Percentiles rank a stretch among this genome's conserved stretches.
These are phyloP conservation scores for Cyberlindnera mississippiensis DNA, from an alignment of 805 yeast genomes.

Conservation along the genomic window DNA sequence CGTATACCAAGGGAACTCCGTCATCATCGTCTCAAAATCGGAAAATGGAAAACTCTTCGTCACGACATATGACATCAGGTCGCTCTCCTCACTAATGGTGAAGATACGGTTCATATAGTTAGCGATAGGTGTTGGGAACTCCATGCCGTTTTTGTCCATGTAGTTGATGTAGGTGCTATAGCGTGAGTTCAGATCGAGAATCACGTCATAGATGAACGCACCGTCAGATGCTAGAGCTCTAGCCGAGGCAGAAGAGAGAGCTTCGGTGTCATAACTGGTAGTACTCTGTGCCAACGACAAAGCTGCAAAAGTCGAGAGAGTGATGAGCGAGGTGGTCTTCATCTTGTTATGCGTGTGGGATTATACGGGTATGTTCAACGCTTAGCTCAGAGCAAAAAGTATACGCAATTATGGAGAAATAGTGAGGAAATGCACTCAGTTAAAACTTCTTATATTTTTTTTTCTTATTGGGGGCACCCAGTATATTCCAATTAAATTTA, in stretches of 20 bases:
- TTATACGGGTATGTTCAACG: too few species aligned
- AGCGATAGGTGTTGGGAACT: conserved; percentile 32
- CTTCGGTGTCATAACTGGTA: conserved; percentile 10
- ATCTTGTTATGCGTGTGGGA: too few species aligned
- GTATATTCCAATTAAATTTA: too few species aligned
- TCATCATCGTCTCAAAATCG: conserved; percentile 34
- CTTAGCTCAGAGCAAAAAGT: too few species aligned
- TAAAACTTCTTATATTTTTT: conserved; percentile 3
- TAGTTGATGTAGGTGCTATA: conserved; percentile 17
- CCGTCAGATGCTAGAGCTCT: conserved; percentile 22
- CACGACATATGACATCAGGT: conserved; percentile 27
- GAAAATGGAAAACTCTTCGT: conserved; percentile 32
- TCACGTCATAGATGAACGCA: conserved; percentile 19
- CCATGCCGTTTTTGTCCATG: conserved; percentile 25
- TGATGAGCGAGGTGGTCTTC: conserved; percentile 1
- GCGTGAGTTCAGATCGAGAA: conserved; percentile 19
- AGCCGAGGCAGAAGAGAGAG: conserved; percentile 20
- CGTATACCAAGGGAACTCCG: conserved; percentile 25
- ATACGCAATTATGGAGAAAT: too few species aligned
- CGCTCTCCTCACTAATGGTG: conserved; percentile 24
- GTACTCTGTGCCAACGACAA: conserved; percentile 10
- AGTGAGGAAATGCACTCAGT: too few species aligned
- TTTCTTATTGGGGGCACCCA: conserved; percentile 8
- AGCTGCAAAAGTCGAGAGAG: background rate
- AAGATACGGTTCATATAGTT: conserved; percentile 33